These are phyloP conservation scores for Neurospora sp. DNA, from an alignment of 495 filamentous ascomycete species.

Conservation along the genomic window DNA sequence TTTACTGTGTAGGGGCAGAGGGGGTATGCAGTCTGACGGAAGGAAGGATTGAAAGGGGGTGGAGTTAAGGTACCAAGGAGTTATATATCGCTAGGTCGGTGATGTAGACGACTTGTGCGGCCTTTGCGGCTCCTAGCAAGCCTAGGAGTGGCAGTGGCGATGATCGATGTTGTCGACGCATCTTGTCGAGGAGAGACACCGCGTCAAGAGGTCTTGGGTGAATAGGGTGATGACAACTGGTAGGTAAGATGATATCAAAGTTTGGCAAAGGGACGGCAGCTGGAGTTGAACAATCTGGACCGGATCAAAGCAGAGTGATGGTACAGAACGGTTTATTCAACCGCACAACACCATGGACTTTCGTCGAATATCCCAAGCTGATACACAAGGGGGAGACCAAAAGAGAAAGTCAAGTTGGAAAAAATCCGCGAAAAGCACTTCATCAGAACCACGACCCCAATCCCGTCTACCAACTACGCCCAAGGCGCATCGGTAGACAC, in stretches of 20 bases:
- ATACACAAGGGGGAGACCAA: neutral
- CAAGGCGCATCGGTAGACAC: neutral
- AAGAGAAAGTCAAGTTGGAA: neutral
- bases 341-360: neutral
- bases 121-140: conserved; percentile 3
- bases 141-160: conserved; percentile 1
- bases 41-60: neutral
- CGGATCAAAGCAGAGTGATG: neutral
- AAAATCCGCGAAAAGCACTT: neutral
- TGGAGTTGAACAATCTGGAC: neutral
- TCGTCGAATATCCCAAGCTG: neutral
- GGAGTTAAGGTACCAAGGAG: conserved; percentile 23
- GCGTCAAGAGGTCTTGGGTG: fast-evolving
- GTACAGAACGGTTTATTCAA: neutral
- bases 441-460: neutral
- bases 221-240: neutral
- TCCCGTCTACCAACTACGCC: neutral
- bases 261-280: neutral
- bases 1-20: neutral
- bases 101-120: conserved; percentile 25
- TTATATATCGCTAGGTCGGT: conserved; percentile 34
- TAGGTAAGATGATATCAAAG: neutral
- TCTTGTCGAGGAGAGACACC: neutral
- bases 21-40: neutral
- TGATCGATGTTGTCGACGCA: conserved; percentile 6